These are phyloP conservation scores for Neobulgaria alba DNA, from an alignment of 2,329 filamentous ascomycete species.

Conservation along the genomic window DNA sequence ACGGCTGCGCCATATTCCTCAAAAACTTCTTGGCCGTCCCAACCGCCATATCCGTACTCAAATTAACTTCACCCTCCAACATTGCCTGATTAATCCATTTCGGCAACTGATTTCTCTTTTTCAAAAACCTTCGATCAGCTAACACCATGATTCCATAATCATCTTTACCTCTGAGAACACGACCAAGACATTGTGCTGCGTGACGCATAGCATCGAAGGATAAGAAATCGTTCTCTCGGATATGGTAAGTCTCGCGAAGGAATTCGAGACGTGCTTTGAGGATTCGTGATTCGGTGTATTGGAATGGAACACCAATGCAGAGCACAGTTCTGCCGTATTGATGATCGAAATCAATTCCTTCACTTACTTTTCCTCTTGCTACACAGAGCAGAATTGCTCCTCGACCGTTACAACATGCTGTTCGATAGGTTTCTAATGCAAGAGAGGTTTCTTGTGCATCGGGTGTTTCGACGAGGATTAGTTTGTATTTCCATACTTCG, in stretches of 20 bases:
- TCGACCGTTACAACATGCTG: slow-evolving; percentile 92
- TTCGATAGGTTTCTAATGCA: slow-evolving; percentile 91
- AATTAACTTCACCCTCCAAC: slow-evolving; percentile 74
- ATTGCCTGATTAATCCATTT: slow-evolving; percentile 95
- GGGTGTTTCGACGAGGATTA: slow-evolving; percentile 94
- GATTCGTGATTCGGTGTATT: slow-evolving; percentile 97
- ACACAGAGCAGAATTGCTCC: slow-evolving; percentile 91
- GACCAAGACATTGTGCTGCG: slow-evolving; percentile 89
- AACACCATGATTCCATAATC: slow-evolving; percentile 99
- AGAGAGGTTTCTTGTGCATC: slow-evolving; percentile 96
- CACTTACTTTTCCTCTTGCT: slow-evolving; percentile 91
- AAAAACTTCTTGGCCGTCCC: slow-evolving; percentile 84
- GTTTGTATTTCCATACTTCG: slow-evolving; percentile 97
- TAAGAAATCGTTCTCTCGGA: slow-evolving; percentile 92
- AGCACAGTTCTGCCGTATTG: slow-evolving; percentile 94
- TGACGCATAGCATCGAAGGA: slow-evolving; percentile 99
- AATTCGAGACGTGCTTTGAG: slow-evolving; percentile 94
- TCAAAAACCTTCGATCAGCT: slow-evolving; percentile 86
- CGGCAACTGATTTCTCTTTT: slow-evolving; percentile 81
- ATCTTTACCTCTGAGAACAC: slow-evolving; percentile 90
- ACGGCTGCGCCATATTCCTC: slow-evolving; percentile 85
- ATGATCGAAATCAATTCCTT: slow-evolving; percentile 98
- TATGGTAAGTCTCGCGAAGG: slow-evolving; percentile 91
- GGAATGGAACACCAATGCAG: slow-evolving; percentile 94
- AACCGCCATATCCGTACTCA: slow-evolving; percentile 93